Evolutionary conservation across 108 stramenopile species (phyloP).

Genomic region (Pseudonitzschia multistriata): DNA sequence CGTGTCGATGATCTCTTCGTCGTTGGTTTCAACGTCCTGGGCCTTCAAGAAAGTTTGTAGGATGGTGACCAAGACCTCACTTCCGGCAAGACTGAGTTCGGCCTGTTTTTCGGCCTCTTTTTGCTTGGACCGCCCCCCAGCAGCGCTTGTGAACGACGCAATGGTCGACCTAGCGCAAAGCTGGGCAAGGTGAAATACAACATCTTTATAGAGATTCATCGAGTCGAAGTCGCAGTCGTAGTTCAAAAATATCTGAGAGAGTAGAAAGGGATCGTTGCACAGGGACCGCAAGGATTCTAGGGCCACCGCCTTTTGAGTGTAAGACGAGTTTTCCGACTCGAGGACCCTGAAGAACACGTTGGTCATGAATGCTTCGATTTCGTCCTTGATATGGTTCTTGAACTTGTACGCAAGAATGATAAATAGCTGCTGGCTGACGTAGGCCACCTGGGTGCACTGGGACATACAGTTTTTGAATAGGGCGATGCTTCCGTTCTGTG

Average conservation of each 20-base stretch:
- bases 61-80: slow-evolving; percentile 80
- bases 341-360: slow-evolving; percentile 95
- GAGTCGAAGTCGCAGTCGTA: slow-evolving; percentile 98
- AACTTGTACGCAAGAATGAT: slow-evolving; percentile 89
- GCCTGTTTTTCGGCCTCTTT: slow-evolving; percentile 66
- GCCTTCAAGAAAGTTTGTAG: slow-evolving; percentile 68
- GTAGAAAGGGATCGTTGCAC: slow-evolving; percentile 80
- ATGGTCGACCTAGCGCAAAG: slow-evolving; percentile 54
- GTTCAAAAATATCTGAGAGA: slow-evolving; percentile 97
- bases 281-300: slow-evolving; percentile 90
- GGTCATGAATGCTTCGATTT: slow-evolving; percentile 96
- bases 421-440: slow-evolving; percentile 93
- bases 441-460: slow-evolving; percentile 86
- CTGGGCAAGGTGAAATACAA: slow-evolving; percentile 87
- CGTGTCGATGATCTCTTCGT: slow-evolving; percentile 39
- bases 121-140: background rate
- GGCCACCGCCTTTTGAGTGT: slow-evolving; percentile 94
- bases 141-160: background rate
- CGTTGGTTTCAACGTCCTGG: slow-evolving; percentile 53
- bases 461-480: slow-evolving; percentile 97
- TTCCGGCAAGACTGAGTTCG: slow-evolving; percentile 67
- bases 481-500: slow-evolving; percentile 85
- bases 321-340: slow-evolving; percentile 92
- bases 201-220: slow-evolving; percentile 89
- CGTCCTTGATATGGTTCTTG: slow-evolving; percentile 88